phyloP scores from a whole-genome alignment of 108 stramenopile genomes.

The Cylindrotheca closterium region DNA sequence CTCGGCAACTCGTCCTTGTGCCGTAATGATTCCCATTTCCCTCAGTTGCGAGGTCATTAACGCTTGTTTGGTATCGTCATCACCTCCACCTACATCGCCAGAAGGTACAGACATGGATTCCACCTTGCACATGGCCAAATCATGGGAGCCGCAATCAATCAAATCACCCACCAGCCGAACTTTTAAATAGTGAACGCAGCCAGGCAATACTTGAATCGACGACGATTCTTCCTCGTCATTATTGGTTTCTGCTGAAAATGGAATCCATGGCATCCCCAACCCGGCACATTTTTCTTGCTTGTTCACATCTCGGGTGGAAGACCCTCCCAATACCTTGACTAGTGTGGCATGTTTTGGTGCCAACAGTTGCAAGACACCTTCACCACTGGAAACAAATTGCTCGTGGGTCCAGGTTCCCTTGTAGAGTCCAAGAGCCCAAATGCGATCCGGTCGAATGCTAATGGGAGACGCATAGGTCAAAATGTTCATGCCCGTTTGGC shows the following conservation, averaged over 20 bases:
- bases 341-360: slow-evolving; percentile 41
- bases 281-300: slow-evolving; percentile 47
- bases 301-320: slow-evolving; percentile 58
- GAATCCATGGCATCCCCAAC: slow-evolving; percentile 4
- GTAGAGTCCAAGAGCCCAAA: slow-evolving; percentile 80
- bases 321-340: slow-evolving; percentile 61
- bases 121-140: slow-evolving; percentile 63
- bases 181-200: slow-evolving; percentile 57
- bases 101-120: slow-evolving; percentile 38
- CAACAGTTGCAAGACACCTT: slow-evolving; percentile 70
- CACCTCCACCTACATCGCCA: no score
- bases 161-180: slow-evolving; percentile 45
- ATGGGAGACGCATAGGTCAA: slow-evolving; percentile 84
- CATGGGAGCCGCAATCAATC: slow-evolving; percentile 75
- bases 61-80: slow-evolving; percentile 1
- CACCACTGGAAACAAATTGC: slow-evolving; percentile 52
- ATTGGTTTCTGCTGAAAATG: no score
- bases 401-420: slow-evolving; percentile 63
- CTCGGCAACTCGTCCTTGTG: slow-evolving; percentile 54
- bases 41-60: slow-evolving; percentile 47
- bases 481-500: slow-evolving; percentile 74
- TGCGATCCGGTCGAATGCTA: slow-evolving; percentile 56
- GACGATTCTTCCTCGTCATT: slow-evolving; percentile 3
- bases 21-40: slow-evolving; percentile 62
- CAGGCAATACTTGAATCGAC: slow-evolving; percentile 45